Percentiles rank a stretch among this genome's conserved stretches.
Evolutionary conservation across 305 asterid species (phyloP).

Genomic region (Fraxinus dipetala): DNA sequence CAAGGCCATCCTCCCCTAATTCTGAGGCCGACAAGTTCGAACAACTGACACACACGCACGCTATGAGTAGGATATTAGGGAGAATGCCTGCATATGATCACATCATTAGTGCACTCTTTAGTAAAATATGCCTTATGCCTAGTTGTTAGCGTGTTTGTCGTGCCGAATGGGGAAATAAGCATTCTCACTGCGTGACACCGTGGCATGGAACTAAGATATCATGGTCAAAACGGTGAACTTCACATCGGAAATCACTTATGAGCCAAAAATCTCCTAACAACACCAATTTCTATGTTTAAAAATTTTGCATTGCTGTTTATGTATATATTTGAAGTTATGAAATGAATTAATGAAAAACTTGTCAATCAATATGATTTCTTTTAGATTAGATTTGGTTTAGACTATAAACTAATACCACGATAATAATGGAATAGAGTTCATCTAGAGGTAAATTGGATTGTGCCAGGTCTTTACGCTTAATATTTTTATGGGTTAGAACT

Average conservation of each 20-base stretch:
- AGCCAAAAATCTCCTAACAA: not conserved
- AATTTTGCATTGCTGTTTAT: not conserved
- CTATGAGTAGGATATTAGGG: too few species aligned
- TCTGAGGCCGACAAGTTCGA: too few species aligned
- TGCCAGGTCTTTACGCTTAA: not conserved
- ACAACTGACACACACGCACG: too few species aligned
- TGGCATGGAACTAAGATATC: constrained; percentile 59
- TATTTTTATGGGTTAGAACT: not conserved
- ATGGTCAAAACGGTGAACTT: constrained; percentile 80
- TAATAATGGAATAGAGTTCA: not conserved
- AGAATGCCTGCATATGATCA: too few species aligned
- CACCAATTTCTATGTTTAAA: not conserved
- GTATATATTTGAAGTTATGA: not conserved
- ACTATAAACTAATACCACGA: not conserved
- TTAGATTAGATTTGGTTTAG: not conserved
- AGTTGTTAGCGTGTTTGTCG: too few species aligned
- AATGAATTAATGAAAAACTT: not conserved
- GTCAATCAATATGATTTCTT: not conserved
- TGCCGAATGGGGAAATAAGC: too few species aligned
- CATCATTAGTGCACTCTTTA: too few species aligned
- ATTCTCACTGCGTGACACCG: too few species aligned
- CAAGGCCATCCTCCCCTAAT: too few species aligned
- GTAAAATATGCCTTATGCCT: too few species aligned
- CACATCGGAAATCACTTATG: constrained; percentile 27
- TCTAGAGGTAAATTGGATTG: not conserved